Percentiles rank a stretch among this genome's conserved stretches.
phyloP scores from a whole-genome alignment of 345 rosid genomes.

The Pugionium cornutum region DNA sequence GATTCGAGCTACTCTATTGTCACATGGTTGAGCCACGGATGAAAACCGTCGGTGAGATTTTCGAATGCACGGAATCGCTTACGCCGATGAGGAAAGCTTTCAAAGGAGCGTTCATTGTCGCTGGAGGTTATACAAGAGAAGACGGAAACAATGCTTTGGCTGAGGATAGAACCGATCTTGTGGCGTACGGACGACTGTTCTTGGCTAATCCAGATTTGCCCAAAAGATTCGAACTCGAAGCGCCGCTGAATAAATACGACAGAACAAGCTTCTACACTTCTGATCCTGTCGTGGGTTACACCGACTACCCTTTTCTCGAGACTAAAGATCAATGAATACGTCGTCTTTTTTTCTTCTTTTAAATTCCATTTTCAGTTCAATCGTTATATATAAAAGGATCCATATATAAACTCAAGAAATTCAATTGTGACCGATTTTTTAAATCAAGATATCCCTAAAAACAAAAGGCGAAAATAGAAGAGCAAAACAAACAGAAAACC shows the following conservation, averaged over 20 bases:
- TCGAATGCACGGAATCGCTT: slow-evolving; percentile 30
- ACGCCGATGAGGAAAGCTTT: slow-evolving; percentile 58
- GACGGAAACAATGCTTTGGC: slow-evolving; percentile 56
- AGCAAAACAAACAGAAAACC: no score
- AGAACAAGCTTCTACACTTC: slow-evolving; percentile 50
- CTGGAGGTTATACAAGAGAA: slow-evolving; percentile 58
- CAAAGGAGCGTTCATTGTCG: slow-evolving; percentile 59
- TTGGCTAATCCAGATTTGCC: slow-evolving; percentile 79
- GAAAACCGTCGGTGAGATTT: slow-evolving; percentile 34
- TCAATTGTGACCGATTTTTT: no score
- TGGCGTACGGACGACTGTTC: slow-evolving; percentile 60
- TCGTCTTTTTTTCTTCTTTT: no score
- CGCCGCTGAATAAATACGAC: slow-evolving; percentile 57
- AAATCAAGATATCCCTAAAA: no score
- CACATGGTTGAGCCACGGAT: slow-evolving; percentile 53
- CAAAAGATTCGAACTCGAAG: slow-evolving; percentile 56
- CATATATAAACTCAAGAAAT: no score
- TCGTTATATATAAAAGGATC: no score
- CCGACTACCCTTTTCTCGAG: slow-evolving; percentile 57
- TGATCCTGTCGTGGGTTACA: slow-evolving; percentile 55
- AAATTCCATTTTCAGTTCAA: no score
- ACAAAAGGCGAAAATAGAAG: no score
- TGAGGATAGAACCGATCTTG: slow-evolving; percentile 52
- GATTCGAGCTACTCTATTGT: slow-evolving; percentile 48
- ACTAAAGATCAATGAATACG: no score